Conservation (phyloP, 2,329 filamentous ascomycete genomes). For the Epicoccum sorghinum region DNA sequence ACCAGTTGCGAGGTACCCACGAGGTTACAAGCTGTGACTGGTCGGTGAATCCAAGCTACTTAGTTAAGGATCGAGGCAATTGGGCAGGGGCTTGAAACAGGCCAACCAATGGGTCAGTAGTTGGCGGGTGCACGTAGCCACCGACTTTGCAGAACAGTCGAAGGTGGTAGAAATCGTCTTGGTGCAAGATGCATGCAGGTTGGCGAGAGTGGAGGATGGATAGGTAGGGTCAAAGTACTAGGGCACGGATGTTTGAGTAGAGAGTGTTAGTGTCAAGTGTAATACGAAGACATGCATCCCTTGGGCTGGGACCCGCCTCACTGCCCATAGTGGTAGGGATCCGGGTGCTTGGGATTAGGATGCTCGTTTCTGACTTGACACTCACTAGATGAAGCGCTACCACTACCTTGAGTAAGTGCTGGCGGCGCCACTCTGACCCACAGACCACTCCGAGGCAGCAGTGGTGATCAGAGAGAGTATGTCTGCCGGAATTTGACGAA, state of each 20-base stretch:
- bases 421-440: constrained; percentile 46
- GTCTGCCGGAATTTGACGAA: constrained; percentile 38
- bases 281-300: constrained; percentile 43
- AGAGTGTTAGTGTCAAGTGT: constrained; percentile 41
- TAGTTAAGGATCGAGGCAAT: constrained; percentile 39
- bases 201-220: constrained; percentile 43
- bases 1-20: constrained; percentile 44
- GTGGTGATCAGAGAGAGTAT: constrained; percentile 41
- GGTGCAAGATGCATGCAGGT: constrained; percentile 38
- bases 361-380: constrained; percentile 37
- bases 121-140: constrained; percentile 45
- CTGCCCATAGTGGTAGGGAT: constrained; percentile 43
- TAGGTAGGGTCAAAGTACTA: constrained; percentile 35
- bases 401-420: constrained; percentile 41
- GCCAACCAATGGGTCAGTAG: constrained; percentile 44
- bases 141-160: constrained; percentile 34
- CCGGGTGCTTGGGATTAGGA: constrained; percentile 42
- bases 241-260: constrained; percentile 40
- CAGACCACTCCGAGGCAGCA: constrained; percentile 33
- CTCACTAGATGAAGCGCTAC: constrained; percentile 25
- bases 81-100: constrained; percentile 49
- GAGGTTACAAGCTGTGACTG: constrained; percentile 43
- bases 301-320: constrained; percentile 37
- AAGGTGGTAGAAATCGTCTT: constrained; percentile 35
- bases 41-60: constrained; percentile 47